Evolutionary conservation across 2,329 filamentous ascomycete species (phyloP).

Genomic region (Penicillium capsulatum): DNA sequence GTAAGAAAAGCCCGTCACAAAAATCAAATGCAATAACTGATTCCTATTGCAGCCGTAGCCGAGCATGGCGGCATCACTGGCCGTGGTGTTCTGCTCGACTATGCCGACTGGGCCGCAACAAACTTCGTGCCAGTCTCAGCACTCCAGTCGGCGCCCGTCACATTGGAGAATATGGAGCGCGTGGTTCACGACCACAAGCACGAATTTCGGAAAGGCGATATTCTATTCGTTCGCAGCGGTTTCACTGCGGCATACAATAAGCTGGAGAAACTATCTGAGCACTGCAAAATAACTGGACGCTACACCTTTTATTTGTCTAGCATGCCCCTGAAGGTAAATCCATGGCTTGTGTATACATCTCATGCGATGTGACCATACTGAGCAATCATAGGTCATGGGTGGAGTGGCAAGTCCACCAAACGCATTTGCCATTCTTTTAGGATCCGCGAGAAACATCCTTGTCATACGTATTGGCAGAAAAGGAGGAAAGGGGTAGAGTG

Average conservation of each 20-base stretch:
- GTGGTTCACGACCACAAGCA: constrained; percentile 15
- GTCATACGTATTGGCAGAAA: too few species aligned
- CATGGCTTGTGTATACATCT: too few species aligned
- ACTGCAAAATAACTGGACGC: constrained; percentile 27
- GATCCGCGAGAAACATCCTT: not conserved
- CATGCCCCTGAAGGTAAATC: constrained; percentile 29
- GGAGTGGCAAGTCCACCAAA: constrained; percentile 24
- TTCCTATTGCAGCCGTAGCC: constrained; percentile 10
- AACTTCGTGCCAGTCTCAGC: constrained; percentile 17
- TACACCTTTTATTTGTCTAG: constrained; percentile 36
- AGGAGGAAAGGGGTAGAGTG: too few species aligned
- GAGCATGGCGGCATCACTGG: constrained; percentile 24
- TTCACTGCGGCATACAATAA: constrained; percentile 21
- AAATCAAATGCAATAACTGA: not conserved
- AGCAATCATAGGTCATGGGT: constrained; percentile 17
- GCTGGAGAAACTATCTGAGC: constrained; percentile 30
- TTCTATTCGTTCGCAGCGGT: constrained; percentile 22
- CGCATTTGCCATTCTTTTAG: constrained; percentile 23
- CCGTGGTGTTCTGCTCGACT: constrained; percentile 20
- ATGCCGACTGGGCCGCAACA: constrained; percentile 19
- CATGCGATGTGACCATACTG: too few species aligned
- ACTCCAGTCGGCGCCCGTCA: constrained; percentile 17
- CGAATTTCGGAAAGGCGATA: constrained; percentile 18
- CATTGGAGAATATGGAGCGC: constrained; percentile 12
- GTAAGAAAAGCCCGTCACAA: constrained; percentile 6